Evolutionary conservation across 2,329 filamentous ascomycete genomes (phyloP), one percentile per base, ranked within the genome.

Genomic region (Ceratocystis cacaofunesta): DNA sequence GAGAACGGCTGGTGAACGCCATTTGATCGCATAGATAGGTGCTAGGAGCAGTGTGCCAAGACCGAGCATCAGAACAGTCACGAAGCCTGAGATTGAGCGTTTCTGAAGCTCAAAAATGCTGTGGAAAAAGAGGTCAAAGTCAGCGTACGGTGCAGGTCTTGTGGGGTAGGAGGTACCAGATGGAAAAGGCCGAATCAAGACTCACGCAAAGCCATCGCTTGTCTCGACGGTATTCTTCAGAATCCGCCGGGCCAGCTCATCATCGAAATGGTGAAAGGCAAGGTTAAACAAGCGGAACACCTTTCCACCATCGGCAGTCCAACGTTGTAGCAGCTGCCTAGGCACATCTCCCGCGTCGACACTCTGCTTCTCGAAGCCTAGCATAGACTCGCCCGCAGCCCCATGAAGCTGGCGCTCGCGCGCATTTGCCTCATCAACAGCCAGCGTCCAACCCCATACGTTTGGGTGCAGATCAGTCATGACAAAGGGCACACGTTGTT

Each of bases 251-350:
- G 85, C 88, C 19, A 85, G 74, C 3, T 75, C 74, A 70, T 90
- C 85, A 68, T 85, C 80, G 69, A 91, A 91, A 75, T 91, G 88
- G 73, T 91, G 88, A 71, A 92, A 92, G 0, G 86, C 82, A 1
- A 90, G 77, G 72, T 86, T 88, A 73, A 88, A 91, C 62, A 90
- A 75, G 3, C 88, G 78, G 71, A 90, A 87, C 25, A 88, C 80
- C 71, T 78, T 80, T 61, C 76, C 77, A 2, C 75, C 76, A 19
- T 69, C 64, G 17, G 19, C 43, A 3, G 63, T 65, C 30, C 71
- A 70, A 19, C 71, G 71, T 25, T 65, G 70, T 60, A 82, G 74
- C 41, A 85, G 73, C 50, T 78, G 74, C 41, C 74, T 70, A n/a
- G 85, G 82, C 1, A 82, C 84, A 62, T 78, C 75, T 10, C 82